These are phyloP conservation scores for Phytophthora lateralis DNA, from an alignment of 352 stramenopile genomes.

Conservation along the genomic window DNA sequence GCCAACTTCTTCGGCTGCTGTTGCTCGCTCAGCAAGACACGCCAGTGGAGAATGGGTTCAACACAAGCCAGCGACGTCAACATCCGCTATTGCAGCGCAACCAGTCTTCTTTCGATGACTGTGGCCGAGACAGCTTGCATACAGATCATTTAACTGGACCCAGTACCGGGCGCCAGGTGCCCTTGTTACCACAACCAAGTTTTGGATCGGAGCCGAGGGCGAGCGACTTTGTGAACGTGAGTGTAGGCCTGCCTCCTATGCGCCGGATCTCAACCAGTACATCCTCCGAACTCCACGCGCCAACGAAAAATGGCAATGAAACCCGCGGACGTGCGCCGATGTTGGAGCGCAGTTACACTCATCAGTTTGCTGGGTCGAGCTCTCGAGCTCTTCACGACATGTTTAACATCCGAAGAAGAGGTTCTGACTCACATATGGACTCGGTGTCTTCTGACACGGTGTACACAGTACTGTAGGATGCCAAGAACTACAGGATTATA, in stretches of 20 bases:
- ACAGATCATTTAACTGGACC: conserved; percentile 5
- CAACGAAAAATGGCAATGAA: conserved; percentile 9
- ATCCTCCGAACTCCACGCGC: conserved; percentile 9
- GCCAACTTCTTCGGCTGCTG: conserved; percentile 50
- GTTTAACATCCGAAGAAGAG: conserved; percentile 31
- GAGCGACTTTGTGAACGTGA: conserved; percentile 35
- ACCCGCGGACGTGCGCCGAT: conserved; percentile 4
- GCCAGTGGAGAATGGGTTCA: not conserved
- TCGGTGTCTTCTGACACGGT: conserved; percentile 10
- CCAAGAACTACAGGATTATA: conserved; percentile 4
- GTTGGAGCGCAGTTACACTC: conserved; percentile 24
- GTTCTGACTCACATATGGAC: conserved; percentile 15
- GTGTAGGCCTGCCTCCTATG: conserved; percentile 10
- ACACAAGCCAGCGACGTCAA: conserved; percentile 11
- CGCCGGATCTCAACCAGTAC: conserved; percentile 6
- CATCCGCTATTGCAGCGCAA: conserved; percentile 32
- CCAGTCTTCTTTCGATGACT: conserved; percentile 11
- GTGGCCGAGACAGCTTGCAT: conserved; percentile 1
- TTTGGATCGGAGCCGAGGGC: conserved; percentile 20
- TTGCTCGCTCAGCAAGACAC: conserved; percentile 27
- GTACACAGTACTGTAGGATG: conserved; percentile 32
- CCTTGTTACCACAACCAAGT: conserved; percentile 29
- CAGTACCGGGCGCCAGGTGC: conserved; percentile 14
- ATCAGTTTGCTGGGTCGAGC: conserved; percentile 32
- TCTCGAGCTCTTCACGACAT: conserved; percentile 36